phyloP scores from a whole-genome alignment of 305 asterid species.

The Solanum hybrid region DNA sequence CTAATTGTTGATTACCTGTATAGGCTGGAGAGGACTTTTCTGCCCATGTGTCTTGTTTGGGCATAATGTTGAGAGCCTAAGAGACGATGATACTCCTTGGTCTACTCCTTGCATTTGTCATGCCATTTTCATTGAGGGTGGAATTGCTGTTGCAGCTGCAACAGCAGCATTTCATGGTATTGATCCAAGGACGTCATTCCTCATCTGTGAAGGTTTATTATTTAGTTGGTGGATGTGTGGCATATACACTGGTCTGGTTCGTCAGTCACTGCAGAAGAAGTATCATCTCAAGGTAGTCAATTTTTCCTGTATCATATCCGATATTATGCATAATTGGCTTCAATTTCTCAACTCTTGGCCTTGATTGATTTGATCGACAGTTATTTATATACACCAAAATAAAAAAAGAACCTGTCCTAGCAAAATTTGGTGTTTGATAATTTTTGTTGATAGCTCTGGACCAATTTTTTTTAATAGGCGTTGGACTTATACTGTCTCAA shows the following conservation, averaged over 20 bases:
- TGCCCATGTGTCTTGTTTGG: slow-evolving; percentile 94
- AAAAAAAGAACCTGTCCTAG: neutral
- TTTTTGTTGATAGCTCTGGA: neutral
- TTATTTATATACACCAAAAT: neutral
- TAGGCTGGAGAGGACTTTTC: slow-evolving; percentile 82
- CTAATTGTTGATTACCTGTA: neutral
- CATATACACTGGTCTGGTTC: slow-evolving; percentile 72
- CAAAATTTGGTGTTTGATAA: neutral
- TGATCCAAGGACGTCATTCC: slow-evolving; percentile 73
- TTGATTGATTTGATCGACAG: neutral
- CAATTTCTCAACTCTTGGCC: neutral
- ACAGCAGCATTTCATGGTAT: slow-evolving; percentile 67
- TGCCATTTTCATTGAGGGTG: slow-evolving; percentile 85
- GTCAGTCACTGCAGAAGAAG: slow-evolving; percentile 83
- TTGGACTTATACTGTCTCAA: neutral
- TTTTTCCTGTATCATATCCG: neutral
- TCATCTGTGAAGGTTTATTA: slow-evolving; percentile 72
- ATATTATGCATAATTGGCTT: neutral
- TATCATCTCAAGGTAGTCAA: slow-evolving; percentile 81
- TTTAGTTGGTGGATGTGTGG: slow-evolving; percentile 99
- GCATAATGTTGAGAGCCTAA: slow-evolving; percentile 63
- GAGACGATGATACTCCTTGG: slow-evolving; percentile 90
- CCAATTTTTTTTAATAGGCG: neutral
- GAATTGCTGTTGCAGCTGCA: slow-evolving; percentile 62
- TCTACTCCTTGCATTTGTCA: slow-evolving; percentile 81